Conservation (phyloP, 2,329 filamentous ascomycete genomes). For the Pestalotiopsis sp. region DNA sequence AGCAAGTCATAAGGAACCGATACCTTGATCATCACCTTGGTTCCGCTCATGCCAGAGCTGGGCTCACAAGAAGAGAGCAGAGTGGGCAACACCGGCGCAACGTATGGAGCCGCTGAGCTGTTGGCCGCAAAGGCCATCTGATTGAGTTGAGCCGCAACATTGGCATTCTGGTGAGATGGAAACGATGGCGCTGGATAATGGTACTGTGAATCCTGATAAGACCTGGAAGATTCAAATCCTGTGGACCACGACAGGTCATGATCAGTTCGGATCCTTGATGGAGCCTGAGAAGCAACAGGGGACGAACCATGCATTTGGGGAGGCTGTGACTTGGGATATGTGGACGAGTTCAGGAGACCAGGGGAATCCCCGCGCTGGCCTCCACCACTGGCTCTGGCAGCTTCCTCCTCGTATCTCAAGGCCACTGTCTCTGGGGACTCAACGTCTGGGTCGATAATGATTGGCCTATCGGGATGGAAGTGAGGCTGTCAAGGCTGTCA, state of each 20-base stretch:
- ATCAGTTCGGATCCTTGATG: not conserved
- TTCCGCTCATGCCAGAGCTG: slow-evolving; percentile 66
- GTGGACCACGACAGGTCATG: not conserved
- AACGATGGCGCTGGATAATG: slow-evolving; percentile 52
- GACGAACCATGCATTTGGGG: slow-evolving; percentile 81
- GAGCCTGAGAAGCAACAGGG: not conserved
- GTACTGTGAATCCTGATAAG: slow-evolving; percentile 60
- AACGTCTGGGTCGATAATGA: slow-evolving; percentile 59
- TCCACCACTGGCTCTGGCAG: slow-evolving; percentile 54
- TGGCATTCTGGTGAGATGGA: slow-evolving; percentile 48
- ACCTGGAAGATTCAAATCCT: slow-evolving; percentile 63
- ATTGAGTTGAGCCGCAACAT: slow-evolving; percentile 53
- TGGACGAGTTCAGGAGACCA: slow-evolving; percentile 74
- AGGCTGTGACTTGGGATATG: slow-evolving; percentile 76
- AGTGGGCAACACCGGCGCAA: slow-evolving; percentile 62
- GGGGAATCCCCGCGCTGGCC: slow-evolving; percentile 59
- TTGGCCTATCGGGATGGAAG: slow-evolving; percentile 55
- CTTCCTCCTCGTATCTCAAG: slow-evolving; percentile 58
- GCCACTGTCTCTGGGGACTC: slow-evolving; percentile 60
- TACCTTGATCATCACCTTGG: slow-evolving; percentile 73
- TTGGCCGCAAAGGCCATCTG: slow-evolving; percentile 61
- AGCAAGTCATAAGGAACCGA: slow-evolving; percentile 74
- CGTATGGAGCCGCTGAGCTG: slow-evolving; percentile 66
- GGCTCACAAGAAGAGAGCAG: slow-evolving; percentile 70
- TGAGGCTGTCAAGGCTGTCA: slow-evolving; percentile 42